A percentile compares a stretch with the other conserved stretches of the same genome.
phyloP scores from a whole-genome alignment of 2,329 filamentous ascomycete genomes.

The Onygenales sp. region DNA sequence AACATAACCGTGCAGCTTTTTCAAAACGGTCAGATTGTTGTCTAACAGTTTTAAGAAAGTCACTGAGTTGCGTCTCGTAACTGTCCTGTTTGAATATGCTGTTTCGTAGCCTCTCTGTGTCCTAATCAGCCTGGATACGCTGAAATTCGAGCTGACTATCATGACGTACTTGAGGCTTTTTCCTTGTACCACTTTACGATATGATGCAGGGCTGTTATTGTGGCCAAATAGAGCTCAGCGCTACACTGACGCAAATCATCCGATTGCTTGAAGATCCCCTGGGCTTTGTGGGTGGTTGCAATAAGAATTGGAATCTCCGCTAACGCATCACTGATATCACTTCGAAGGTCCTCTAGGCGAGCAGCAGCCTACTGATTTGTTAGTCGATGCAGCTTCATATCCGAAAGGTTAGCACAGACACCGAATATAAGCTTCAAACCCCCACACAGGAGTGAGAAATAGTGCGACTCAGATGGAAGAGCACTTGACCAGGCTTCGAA shows the following conservation, averaged over 20 bases:
- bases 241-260: neutral
- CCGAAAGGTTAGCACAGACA: neutral
- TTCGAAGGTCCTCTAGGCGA: neutral
- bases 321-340: neutral
- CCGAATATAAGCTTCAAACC: neutral
- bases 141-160: neutral
- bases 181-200: neutral
- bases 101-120: neutral
- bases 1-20: neutral
- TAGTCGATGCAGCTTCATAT: neutral
- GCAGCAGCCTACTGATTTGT: neutral
- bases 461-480: neutral
- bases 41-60: neutral
- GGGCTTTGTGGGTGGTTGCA: neutral
- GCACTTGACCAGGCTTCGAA: neutral
- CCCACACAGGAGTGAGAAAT: neutral
- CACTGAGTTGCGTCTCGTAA: neutral
- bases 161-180: neutral
- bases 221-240: neutral
- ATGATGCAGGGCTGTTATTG: neutral
- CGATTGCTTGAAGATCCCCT: neutral
- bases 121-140: neutral
- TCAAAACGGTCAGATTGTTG: neutral
- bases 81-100: neutral
- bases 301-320: neutral